Base-by-base conservation (phyloP, 495 filamentous ascomycete genomes). In the Elaphomyces granulatus region DNA sequence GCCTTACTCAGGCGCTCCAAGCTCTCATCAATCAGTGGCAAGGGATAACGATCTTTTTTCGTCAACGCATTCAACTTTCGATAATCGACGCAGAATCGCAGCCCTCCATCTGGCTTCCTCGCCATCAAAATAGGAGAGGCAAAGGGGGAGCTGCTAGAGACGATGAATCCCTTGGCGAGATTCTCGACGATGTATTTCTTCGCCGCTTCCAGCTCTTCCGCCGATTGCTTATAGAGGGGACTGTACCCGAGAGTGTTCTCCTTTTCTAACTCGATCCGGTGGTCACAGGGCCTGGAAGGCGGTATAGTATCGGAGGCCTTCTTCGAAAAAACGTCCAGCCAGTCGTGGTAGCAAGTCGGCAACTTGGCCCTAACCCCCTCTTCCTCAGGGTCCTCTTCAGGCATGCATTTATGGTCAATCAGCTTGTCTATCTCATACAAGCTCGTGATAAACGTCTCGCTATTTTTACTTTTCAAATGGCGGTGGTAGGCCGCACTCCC, bases 51-150 rank as follows among this genome's bases (percentile, higher is more conserved):
- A 30, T 75, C 58, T 41, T 66, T 67, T 2, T 43, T 47, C 0
- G 54, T 72, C 0, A 70, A 36, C 0, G 19, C 34, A 40, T 75
- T 75, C 0, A 72, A 35, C 4, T 45, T 48, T 3, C 50, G 41
- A 37, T 67, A 74, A 34, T 74, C 55, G 0, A 71, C 46, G 52
- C 55, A 74, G 28, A 77, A 45, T 0, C 53, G 37, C 0, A 70
- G 26, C 0, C 42, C 43, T 3, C 58, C 54, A 16, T 52, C 47
- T 1, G 36, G 38, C 37, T 69, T 71, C 1, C 19, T 10, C 0
- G 47, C 51, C 28, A 70, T 59, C 0, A 70, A 35, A 9, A 72
- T 48, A 9, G 47, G 58, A 0, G 53, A 50, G 0, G 45, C 48
- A 3, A 33, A 49, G 0, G 40, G 44, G 1, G 54, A 35, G 10